Evolutionary conservation across 1,284 basidiomycete genomes (phyloP).

Genomic region (Trichosporon coremiiforme): DNA sequence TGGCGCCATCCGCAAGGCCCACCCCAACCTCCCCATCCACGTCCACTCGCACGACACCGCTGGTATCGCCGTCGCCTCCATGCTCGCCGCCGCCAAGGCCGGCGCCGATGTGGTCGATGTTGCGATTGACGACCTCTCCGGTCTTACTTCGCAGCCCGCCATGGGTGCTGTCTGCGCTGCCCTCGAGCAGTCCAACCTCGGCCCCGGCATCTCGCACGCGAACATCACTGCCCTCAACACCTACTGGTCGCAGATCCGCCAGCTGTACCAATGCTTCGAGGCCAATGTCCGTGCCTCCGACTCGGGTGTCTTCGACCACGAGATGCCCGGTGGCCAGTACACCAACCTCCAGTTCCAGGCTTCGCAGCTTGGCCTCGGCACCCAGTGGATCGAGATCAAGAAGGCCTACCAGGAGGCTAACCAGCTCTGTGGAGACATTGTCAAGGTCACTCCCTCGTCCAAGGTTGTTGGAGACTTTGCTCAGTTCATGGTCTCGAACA

Average conservation of each 20-base stretch:
- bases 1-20: constrained; percentile 89
- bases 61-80: constrained; percentile 93
- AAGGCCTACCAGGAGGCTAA: constrained; percentile 98
- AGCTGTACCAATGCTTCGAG: constrained; percentile 96
- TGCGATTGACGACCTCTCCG: constrained; percentile 98
- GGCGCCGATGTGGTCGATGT: constrained; percentile 99
- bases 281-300: constrained; percentile 96
- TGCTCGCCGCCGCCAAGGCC: constrained; percentile 92
- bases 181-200: constrained; percentile 90
- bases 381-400: constrained; percentile 98
- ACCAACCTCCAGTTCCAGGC: constrained; percentile 99
- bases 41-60: constrained; percentile 99
- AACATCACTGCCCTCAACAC: constrained; percentile 97
- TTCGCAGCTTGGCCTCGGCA: constrained; percentile 92
- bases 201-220: constrained; percentile 95
- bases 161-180: constrained; percentile 97
- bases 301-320: constrained; percentile 97
- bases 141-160: constrained; percentile 95
- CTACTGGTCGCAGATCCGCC: constrained; percentile 97
- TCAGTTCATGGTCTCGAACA: constrained; percentile 98
- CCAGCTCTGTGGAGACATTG: constrained; percentile 92
- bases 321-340: constrained; percentile 96
- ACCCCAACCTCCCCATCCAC: constrained; percentile 97
- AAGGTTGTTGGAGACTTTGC: constrained; percentile 99
- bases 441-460: constrained; percentile 99